Evolutionary conservation across 805 yeast genomes (phyloP), one percentile per base, ranked within the genome.

Genomic region (Monosporozyma solicola): DNA sequence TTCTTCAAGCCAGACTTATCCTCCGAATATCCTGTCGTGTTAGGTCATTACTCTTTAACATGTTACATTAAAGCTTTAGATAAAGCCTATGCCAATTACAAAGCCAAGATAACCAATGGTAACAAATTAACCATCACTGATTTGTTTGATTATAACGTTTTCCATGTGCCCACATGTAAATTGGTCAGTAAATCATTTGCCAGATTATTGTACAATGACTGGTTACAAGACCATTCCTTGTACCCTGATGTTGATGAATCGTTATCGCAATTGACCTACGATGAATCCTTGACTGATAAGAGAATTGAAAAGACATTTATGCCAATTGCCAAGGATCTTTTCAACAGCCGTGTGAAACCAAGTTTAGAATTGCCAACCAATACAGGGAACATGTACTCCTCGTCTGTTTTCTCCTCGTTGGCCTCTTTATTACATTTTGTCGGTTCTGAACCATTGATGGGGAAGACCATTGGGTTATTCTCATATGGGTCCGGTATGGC

Each of bases 401-500:
- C 91, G 58, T 87, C 97, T 37, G 83, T 89, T 48, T 94, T 87
- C 80, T 84, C 95, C 37, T 80, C 96, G 7, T 78, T 94, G 55
- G 79, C 92, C 33, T 92, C 98, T 13, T 74, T 89, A 59, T 76
- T 94, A 62, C 81, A 78, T 67, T 86, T 77, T 67, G 85, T 85
- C 57, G 91, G 88, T 46, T 78, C 80, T 52, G 94, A 84, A 47
- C 73, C 79, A 52, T 78, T 92, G 62, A 89, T 84, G 71, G 80
- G 80, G 63, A 88, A 90, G 77, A 82, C 97, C 72, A 78, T 94
- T 65, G 95, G 96, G 62, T 69, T 91, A 63, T 94, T 91, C 77
- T 94, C 99, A 22, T 94, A 94, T 72, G 99, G 99, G 61, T 92
- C 98, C 15, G 99, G 99, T 66, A 80, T 94, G 57, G 99, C 99